Evolutionary conservation across 805 yeast genomes (phyloP), one percentile per base, ranked within the genome.

Genomic region (Kazachstania kunashirensis): DNA sequence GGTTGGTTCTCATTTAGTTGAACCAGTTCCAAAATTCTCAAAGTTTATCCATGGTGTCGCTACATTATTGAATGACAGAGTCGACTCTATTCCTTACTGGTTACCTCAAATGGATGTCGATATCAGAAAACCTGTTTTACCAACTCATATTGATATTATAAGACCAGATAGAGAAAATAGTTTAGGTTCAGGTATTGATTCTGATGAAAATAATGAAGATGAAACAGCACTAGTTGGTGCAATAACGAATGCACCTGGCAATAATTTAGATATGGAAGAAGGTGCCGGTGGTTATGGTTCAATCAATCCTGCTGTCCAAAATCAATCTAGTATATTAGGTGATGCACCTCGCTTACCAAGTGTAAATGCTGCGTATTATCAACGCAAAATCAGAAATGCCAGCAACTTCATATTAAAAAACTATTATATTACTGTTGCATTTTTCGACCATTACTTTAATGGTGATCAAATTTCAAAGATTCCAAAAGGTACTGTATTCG

Each of bases 1-100:
- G 59, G 88, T 89, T 24, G 67, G 88, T 0, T 80, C 94, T 20
- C 98, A 92, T 61, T 68, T 92, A 35, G 99, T 92, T 29, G 98
- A 92, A 63, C 96, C 96, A 1, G 96, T 92, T 29, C 98, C 98
- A 20, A 92, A 92, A 62, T 92, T 85, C 61, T 89, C 97, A 38
- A 92, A 92, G 61, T 92, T 92, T 53, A 89, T 92, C 49, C 98
- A 92, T 53, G 99, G 99, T 49, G 78, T 85, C 41, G 95, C 99
- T 5, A 71, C 92, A n/a, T 65, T 92, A 52, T 65, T 92, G 46
- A 89, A 95, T 13, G 89, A 85, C 29, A 75, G 70, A 58, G 85
- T 86, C 28, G 73, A 78, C 36, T 70, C 84, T 46, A 79, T 92
- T 54, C 99, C 99, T 37, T 92, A 84, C 64, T 92, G 99, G 99